phyloP scores from a whole-genome alignment of 768 basidiomycete genomes.

The Rhizopogon vesiculosus region DNA sequence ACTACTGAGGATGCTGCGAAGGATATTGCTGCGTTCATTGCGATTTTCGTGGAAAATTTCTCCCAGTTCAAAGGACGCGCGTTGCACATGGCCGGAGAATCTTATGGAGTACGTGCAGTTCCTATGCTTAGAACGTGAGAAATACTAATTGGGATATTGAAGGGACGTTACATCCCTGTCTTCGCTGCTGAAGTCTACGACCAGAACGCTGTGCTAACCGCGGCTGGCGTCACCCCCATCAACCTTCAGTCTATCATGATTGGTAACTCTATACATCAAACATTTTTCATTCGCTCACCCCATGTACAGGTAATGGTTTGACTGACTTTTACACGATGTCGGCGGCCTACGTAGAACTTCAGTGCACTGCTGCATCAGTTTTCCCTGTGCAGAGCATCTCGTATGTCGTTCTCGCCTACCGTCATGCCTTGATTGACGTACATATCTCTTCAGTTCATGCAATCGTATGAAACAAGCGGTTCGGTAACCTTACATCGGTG shows the following conservation, averaged over 20 bases:
- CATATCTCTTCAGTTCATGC: constrained; percentile 25
- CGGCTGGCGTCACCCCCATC: constrained; percentile 44
- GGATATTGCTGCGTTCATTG: constrained; percentile 67
- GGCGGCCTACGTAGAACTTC: constrained; percentile 46
- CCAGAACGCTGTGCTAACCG: constrained; percentile 35
- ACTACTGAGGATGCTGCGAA: constrained; percentile 65
- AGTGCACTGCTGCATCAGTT: constrained; percentile 48
- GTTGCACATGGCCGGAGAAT: constrained; percentile 61
- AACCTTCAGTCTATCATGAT: constrained; percentile 48
- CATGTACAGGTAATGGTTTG: constrained; percentile 38
- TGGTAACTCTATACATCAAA: constrained; percentile 23
- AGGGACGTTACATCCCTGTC: constrained; percentile 51
- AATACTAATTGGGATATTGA: not conserved
- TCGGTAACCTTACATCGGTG: constrained; percentile 3
- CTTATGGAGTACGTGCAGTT: constrained; percentile 40
- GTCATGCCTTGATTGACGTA: constrained; percentile 3
- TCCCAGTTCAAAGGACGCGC: constrained; percentile 59
- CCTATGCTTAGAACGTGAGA: not conserved
- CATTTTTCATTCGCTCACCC: not conserved
- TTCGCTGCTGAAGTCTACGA: constrained; percentile 47
- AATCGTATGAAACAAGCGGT: constrained; percentile 41
- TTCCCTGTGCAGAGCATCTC: constrained; percentile 41
- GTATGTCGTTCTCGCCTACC: constrained; percentile 20
- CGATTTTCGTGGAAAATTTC: constrained; percentile 74
- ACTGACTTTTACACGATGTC: constrained; percentile 35